Base-by-base conservation (phyloP, 176 grass and related monocot genomes). In the Poa pratensis region DNA sequence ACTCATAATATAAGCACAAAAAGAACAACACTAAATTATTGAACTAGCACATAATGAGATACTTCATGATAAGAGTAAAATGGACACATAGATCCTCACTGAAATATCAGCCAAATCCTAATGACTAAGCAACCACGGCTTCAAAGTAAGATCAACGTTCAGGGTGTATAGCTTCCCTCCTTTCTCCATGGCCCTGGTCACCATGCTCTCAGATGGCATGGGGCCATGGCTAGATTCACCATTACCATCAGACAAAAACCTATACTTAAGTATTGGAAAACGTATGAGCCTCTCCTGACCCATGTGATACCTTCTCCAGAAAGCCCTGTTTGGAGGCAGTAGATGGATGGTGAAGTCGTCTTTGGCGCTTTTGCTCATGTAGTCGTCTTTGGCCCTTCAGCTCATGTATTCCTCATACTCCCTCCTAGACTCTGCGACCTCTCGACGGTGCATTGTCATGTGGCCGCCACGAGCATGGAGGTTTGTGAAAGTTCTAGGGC, bases 81-180 rank as follows among this genome's bases (percentile, higher is more conserved):
- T 65, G 27, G 14, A 28, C 24, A 65, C 62, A 65, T 34, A 65
- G 62, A 65, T 65, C 28, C 62, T 65, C 62, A 3, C 4, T 16
- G 0, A 16, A 5, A 78, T 8, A 69, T 40, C n/a, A 43, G 0
- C 8, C 16, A 16, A n/a, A 17, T 20, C 34, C 14, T 45, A 5
- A 1, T 18, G 19, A 17, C 7, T 24, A 34, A 24, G 23, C 27
- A 50, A 24, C 70, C 15, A 86, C 12, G 80, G 6, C 67, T 80
- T 86, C 52, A 86, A 80, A 6, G 84, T 79, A 62, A 86, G 76
- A 24, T 86, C 66, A 45, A 86, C 0, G 4, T n/a, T 71, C 5
- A 6, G 19, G 12, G 5, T 70, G 10, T 79, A 35, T 39, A 70
- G 2, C 23, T 80, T 24, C 15, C 45, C 27, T 48, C 12, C 20